Percentiles rank a stretch among this genome's conserved stretches.
Conservation (phyloP, 1,284 basidiomycete genomes). For the Xerocomus minutiporus region DNA sequence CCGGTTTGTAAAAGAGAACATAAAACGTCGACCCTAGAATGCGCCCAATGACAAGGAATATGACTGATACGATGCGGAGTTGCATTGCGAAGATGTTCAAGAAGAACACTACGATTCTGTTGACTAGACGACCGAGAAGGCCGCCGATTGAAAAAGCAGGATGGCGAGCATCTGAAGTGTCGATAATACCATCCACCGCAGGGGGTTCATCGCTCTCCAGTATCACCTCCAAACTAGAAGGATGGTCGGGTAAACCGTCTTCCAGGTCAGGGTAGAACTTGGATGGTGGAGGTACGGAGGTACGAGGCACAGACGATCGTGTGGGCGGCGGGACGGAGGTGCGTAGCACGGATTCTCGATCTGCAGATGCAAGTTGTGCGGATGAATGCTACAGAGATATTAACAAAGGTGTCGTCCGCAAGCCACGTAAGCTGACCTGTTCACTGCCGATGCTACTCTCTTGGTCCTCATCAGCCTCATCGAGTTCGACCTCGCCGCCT, state of each 20-base stretch:
- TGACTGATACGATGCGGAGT: conserved; percentile 25
- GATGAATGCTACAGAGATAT: conserved; percentile 32
- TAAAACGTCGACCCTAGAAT: conserved; percentile 43
- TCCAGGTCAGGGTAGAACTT: conserved; percentile 23
- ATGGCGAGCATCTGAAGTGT: conserved; percentile 24
- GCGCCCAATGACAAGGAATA: conserved; percentile 35
- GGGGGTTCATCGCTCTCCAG: conserved; percentile 53
- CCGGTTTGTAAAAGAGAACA: conserved; percentile 41
- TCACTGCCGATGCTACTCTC: conserved; percentile 35
- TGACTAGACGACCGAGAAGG: conserved; percentile 43
- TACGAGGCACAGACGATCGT: conserved; percentile 32
- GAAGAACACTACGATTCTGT: conserved; percentile 30
- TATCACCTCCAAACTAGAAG: conserved; percentile 54
- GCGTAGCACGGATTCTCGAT: conserved; percentile 21
- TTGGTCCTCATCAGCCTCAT: conserved; percentile 29
- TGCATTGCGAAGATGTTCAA: conserved; percentile 41
- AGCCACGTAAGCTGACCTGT: conserved; percentile 24
- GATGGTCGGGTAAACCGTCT: conserved; percentile 40
- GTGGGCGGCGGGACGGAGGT: conserved; percentile 24
- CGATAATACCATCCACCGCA: conserved; percentile 27
- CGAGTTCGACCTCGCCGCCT: conserved; percentile 27
- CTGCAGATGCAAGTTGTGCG: conserved; percentile 17
- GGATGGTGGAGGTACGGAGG: conserved; percentile 37
- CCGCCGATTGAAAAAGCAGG: conserved; percentile 43
- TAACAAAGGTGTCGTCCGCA: neutral